Evolutionary conservation across 2,329 filamentous ascomycete genomes (phyloP).

Genomic region (Colletotrichum sp.): DNA sequence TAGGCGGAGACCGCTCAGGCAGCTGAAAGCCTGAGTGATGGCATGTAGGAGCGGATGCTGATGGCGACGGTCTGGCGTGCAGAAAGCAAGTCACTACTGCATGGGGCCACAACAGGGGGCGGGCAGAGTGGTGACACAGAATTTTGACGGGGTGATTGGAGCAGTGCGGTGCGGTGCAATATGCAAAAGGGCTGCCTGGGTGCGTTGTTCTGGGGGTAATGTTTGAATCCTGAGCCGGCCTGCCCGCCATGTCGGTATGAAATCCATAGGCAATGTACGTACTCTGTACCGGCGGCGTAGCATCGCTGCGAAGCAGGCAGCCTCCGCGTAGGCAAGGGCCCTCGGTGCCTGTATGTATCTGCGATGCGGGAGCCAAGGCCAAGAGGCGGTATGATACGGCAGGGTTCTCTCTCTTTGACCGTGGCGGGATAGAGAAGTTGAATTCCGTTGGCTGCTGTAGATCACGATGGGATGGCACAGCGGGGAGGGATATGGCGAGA

Average conservation of each 20-base stretch:
- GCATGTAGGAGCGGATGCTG: neutral
- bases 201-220: neutral
- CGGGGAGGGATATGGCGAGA: neutral
- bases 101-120: constrained; percentile 14
- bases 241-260: neutral
- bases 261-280: neutral
- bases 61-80: constrained; percentile 13
- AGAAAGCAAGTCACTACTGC: constrained; percentile 15
- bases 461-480: neutral
- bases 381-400: neutral
- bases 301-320: neutral
- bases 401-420: neutral
- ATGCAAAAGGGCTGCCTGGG: neutral
- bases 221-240: neutral
- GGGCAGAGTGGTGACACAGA: constrained; percentile 4
- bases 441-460: neutral
- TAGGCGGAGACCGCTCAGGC: neutral
- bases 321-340: neutral
- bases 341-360: neutral
- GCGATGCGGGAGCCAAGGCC: neutral
- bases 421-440: neutral
- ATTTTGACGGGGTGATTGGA: neutral
- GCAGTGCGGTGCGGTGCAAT: neutral
- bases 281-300: neutral
- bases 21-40: neutral